Evolutionary conservation across 2,329 filamentous ascomycete species (phyloP), one percentile per base, ranked within the genome.

Genomic region (Trichoderma asperellum): DNA sequence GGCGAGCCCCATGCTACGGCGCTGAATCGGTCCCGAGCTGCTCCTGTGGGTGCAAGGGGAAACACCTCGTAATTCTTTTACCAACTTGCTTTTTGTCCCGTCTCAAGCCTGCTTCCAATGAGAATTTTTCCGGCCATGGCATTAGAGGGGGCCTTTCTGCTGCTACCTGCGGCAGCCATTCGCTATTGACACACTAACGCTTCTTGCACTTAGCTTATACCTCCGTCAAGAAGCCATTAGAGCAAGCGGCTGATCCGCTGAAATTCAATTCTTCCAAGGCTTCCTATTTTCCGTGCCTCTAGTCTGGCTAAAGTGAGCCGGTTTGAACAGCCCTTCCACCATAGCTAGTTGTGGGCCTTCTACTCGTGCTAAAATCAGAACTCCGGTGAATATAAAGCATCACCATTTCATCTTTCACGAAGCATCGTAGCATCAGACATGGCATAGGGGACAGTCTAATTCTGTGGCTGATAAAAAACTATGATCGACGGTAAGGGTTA

Each of bases 261-360:
- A 58, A 58, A 58, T 57, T 58, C 63, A 58, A 37, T 58, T 49
- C 47, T 27, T 16, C 62, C 52, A 55, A 58, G 40, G 56, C 49
- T 52, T 32, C 21, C 21, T 21, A 27, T 27, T 32, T 37, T 4
- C 18, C 11, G 14, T 27, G 18, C 27, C 16, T 35, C 14, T 58
- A 59, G 64, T 43, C 7, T 12, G 11, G 29, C 40, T n/a, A 11
- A 67, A 29, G 7, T 21, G 29, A 24, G 55, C 64, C 34, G 32
- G 32, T 11, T n/a, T n/a, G 7, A 32, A n/a, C 29, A 49, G 29
- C 40, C 55, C 29, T 67, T n/a, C 49, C 40, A 27, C 40, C 49
- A 37, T 32, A 18, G 34, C 37, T 16, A 58, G 34, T 10, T 37
- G 16, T 29, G 40, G 40, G 21, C 21, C 29, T 29, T 14, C 37